These are phyloP conservation scores for Caulochytrium protostelioides DNA, from an alignment of 371 early-diverging fungal species.

Conservation along the genomic window DNA sequence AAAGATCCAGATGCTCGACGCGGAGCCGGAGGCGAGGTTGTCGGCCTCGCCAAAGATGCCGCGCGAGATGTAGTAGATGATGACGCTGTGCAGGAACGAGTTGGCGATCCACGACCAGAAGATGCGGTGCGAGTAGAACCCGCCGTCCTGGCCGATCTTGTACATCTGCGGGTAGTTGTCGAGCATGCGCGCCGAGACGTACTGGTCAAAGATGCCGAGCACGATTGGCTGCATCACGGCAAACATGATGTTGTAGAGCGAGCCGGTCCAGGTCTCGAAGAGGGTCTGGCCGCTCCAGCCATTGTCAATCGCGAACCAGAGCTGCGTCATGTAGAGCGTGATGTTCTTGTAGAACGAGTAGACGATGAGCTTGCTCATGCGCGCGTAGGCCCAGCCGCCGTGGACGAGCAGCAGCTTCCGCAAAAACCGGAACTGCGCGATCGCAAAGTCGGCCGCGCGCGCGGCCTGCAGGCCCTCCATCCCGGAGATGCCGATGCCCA, in stretches of 20 bases:
- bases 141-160: conserved; percentile 66
- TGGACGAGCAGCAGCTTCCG: conserved; percentile 26
- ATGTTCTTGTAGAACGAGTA: conserved; percentile 55
- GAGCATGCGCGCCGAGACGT: conserved; percentile 68
- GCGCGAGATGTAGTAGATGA: conserved; percentile 14
- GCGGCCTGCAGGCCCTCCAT: conserved; percentile 50
- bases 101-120: conserved; percentile 91
- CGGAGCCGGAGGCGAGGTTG: conserved; percentile 10
- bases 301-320: conserved; percentile 52
- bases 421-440: conserved; percentile 33
- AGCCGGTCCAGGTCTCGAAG: conserved; percentile 52
- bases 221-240: conserved; percentile 55
- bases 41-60: conserved; percentile 15
- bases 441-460: conserved; percentile 37
- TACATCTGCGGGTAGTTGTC: conserved; percentile 94
- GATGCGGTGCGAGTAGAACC: conserved; percentile 71
- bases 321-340: conserved; percentile 85
- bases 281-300: conserved; percentile 56
- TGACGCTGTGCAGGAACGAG: conserved; percentile 75
- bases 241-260: conserved; percentile 62
- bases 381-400: conserved; percentile 31
- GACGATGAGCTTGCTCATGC: conserved; percentile 20
- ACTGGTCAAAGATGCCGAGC: conserved; percentile 71
- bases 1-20: conserved; percentile 20
- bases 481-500: conserved; percentile 48